These are phyloP conservation scores for Ophiostoma piceae DNA, from an alignment of 2,329 filamentous ascomycete species.

Conservation along the genomic window DNA sequence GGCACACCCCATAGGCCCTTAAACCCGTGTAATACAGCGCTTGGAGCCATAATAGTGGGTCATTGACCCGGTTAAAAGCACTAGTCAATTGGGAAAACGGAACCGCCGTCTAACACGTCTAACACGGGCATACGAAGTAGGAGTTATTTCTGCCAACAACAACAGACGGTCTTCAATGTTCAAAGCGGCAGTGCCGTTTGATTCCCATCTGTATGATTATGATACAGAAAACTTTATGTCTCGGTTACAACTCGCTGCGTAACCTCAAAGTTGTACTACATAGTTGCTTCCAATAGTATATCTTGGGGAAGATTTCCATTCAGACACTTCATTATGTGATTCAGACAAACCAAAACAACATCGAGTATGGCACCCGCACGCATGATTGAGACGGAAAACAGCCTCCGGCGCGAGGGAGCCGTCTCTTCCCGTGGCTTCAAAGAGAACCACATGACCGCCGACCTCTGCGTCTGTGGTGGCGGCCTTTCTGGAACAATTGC, in stretches of 20 bases:
- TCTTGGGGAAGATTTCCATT: background rate
- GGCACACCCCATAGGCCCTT: background rate
- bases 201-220: background rate
- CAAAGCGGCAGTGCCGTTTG: background rate
- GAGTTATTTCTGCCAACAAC: background rate
- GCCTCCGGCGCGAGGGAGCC: slow-evolving; percentile 27
- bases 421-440: slow-evolving; percentile 26
- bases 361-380: slow-evolving; percentile 29
- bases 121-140: background rate
- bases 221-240: background rate
- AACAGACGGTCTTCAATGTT: background rate
- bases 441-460: slow-evolving; percentile 25
- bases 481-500: slow-evolving; percentile 29
- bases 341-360: background rate
- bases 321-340: background rate
- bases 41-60: background rate
- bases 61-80: background rate
- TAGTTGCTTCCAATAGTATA: background rate
- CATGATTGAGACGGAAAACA: slow-evolving; percentile 23
- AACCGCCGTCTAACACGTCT: slow-evolving; percentile 5
- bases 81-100: slow-evolving; percentile 8
- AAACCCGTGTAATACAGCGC: slow-evolving; percentile 1
- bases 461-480: slow-evolving; percentile 33
- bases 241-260: background rate
- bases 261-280: background rate